Percentiles rank a stretch among this genome's conserved stretches.
These are phyloP conservation scores for Lactarius psammicola DNA, from an alignment of 768 basidiomycete genomes.

Conservation along the genomic window DNA sequence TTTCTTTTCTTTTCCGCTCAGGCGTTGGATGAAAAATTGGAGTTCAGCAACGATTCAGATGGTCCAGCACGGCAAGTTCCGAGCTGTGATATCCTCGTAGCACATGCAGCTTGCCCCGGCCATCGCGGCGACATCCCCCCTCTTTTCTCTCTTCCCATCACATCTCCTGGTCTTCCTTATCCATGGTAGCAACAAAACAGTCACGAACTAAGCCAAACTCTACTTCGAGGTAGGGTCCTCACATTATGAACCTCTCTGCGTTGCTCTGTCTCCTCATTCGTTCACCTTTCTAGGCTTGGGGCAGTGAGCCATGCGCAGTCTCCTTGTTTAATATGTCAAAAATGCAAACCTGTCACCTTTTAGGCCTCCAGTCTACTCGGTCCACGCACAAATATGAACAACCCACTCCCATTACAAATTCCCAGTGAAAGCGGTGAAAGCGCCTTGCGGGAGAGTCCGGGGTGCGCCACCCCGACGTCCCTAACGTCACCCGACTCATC, in stretches of 20 bases:
- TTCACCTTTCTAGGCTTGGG: constrained; percentile 23
- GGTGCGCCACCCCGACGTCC: constrained; percentile 4
- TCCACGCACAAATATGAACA: constrained; percentile 6
- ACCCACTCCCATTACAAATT: constrained; percentile 12
- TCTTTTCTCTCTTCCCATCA: constrained; percentile 15
- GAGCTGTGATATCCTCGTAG: constrained; percentile 13
- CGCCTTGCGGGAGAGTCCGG: constrained; percentile 3
- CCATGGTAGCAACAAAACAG: constrained; percentile 25
- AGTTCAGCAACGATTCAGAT: constrained; percentile 15
- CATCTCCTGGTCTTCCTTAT: not conserved
- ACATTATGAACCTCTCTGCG: constrained; percentile 1
- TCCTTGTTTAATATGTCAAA: constrained; percentile 24
- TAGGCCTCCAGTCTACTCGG: constrained; percentile 10
- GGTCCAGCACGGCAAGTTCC: constrained; percentile 22
- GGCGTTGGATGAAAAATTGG: constrained; percentile 15
- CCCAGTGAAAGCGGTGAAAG: constrained; percentile 19
- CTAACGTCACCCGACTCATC: constrained; percentile 15
- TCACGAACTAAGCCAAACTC: constrained; percentile 12
- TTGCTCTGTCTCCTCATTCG: constrained; percentile 20
- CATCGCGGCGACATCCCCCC: constrained; percentile 9
- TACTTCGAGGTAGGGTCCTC: constrained; percentile 21
- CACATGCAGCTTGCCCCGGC: constrained; percentile 4
- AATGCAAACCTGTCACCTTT: constrained; percentile 10
- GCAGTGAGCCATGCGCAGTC: constrained; percentile 17
- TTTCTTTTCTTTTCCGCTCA: constrained; percentile 18